Evolutionary conservation across 345 rosid species (phyloP), one percentile per base, ranked within the genome.

Genomic region (Citrus maxima): DNA sequence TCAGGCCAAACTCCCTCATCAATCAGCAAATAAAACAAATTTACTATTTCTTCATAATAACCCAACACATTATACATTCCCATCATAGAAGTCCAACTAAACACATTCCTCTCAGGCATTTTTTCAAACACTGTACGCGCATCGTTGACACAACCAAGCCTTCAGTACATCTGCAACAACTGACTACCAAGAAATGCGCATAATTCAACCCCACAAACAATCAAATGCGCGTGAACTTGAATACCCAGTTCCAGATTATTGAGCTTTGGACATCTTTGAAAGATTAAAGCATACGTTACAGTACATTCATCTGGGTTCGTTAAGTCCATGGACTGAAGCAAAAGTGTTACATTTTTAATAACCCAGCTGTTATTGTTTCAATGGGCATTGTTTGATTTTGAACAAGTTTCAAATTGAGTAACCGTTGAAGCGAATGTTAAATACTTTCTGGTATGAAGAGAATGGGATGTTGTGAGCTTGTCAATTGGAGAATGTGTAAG

Each of bases 11-110:
- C 70, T 18, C 78, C 70, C 63, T 74, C 70, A 10, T 28, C 35
- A 42, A 62, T 40, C 78, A 63, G 63, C 69, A 74, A 74, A 74
- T 42, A 46, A 63, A 74, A 74, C 28, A 75, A 63, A 46, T 46
- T 63, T 16, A 75, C 32, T 62, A 32, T 75, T 51, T 75, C 78
- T 27, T 62, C 70, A 30, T 75, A 42, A 27, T 42, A 27, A 40
- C 78, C 78, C 24, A 62, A 30, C 60, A 30, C 61, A 42, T 22
- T 62, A 46, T 46, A 42, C 70, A 75, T 63, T 75, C 42, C 78
- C 78, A 75, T 62, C 70, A 63, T 46, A 0, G 70, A 46, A 42
- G 78, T 75, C 78, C 78, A 75, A 63, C 70, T 27, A 28, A 75
- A 75, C 18, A 75, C 70, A 9, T 75, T 75, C 19, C 78, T 75